Conservation (phyloP, 495 filamentous ascomycete species). For the Talaromyces nanjingensis region DNA sequence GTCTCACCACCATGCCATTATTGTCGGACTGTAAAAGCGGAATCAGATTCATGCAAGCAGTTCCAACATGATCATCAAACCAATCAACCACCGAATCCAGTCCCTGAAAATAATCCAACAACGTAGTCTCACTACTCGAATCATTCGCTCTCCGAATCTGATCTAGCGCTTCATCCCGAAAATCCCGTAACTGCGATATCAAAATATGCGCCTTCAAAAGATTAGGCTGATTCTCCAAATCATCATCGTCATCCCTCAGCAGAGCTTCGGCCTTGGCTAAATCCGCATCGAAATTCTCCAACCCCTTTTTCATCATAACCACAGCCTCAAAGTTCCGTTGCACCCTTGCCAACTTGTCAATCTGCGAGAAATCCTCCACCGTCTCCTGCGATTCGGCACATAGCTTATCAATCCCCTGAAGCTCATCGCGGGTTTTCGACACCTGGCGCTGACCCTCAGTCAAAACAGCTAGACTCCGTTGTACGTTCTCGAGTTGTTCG, state of each 20-base stretch:
- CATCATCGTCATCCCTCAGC: slow-evolving; percentile 72
- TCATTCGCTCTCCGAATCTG: slow-evolving; percentile 76
- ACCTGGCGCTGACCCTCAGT: slow-evolving; percentile 83
- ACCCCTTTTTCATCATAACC: slow-evolving; percentile 80
- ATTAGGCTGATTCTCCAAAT: slow-evolving; percentile 87
- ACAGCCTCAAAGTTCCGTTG: slow-evolving; percentile 92
- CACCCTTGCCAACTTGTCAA: slow-evolving; percentile 86
- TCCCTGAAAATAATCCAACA: slow-evolving; percentile 83
- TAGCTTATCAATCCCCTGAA: slow-evolving; percentile 96
- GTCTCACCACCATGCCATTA: slow-evolving; percentile 76
- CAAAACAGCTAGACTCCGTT: slow-evolving; percentile 80
- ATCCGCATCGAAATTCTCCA: slow-evolving; percentile 76
- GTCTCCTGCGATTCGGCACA: slow-evolving; percentile 94
- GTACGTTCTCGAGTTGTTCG: slow-evolving; percentile 87
- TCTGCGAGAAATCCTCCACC: slow-evolving; percentile 94
- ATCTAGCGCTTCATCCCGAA: slow-evolving; percentile 91
- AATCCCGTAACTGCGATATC: slow-evolving; percentile 83
- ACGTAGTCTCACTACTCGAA: slow-evolving; percentile 62
- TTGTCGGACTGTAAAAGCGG: slow-evolving; percentile 78
- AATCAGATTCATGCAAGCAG: slow-evolving; percentile 84
- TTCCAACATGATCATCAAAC: slow-evolving; percentile 93
- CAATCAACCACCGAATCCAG: slow-evolving; percentile 80
- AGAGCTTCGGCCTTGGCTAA: slow-evolving; percentile 66
- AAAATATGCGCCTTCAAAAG: slow-evolving; percentile 82
- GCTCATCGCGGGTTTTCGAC: slow-evolving; percentile 88